Percentiles rank a stretch among this genome's conserved stretches.
These are phyloP conservation scores for Rhododendron molle DNA, from an alignment of 148 eudicot species.

Conservation along the genomic window DNA sequence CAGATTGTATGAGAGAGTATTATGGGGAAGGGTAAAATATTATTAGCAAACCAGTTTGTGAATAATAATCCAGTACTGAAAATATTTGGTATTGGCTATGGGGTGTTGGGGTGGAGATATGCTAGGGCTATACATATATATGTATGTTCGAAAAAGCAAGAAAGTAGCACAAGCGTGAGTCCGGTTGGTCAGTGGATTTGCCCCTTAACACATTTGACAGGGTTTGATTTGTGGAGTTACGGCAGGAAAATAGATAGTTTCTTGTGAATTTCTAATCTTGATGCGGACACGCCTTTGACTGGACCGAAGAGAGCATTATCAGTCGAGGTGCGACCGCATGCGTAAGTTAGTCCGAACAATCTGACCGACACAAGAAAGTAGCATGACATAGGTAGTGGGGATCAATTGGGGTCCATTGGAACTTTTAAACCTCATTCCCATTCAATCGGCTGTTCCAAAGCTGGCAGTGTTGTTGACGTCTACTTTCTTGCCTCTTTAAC, in stretches of 20 bases:
- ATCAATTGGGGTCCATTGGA: conserved; percentile 1
- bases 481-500: neutral
- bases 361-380: neutral
- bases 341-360: no score
- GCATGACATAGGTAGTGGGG: neutral
- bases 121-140: neutral
- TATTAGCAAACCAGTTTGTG: neutral
- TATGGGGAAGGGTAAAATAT: neutral
- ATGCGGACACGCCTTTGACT: no score
- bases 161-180: no score
- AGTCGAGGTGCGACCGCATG: no score
- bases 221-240: no score
- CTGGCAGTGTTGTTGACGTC: conserved; percentile 29
- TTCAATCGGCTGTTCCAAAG: conserved; percentile 26
- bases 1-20: neutral
- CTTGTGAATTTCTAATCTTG: no score
- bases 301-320: no score
- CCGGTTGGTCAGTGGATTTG: no score
- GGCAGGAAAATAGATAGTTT: no score
- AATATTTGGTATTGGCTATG: neutral
- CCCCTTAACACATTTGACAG: no score
- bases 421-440: conserved; percentile 8
- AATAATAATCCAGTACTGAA: neutral
- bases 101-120: neutral
- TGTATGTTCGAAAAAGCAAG: neutral